Base-by-base conservation (phyloP, 2,329 filamentous ascomycete species). In the Beauveria caledonica region DNA sequence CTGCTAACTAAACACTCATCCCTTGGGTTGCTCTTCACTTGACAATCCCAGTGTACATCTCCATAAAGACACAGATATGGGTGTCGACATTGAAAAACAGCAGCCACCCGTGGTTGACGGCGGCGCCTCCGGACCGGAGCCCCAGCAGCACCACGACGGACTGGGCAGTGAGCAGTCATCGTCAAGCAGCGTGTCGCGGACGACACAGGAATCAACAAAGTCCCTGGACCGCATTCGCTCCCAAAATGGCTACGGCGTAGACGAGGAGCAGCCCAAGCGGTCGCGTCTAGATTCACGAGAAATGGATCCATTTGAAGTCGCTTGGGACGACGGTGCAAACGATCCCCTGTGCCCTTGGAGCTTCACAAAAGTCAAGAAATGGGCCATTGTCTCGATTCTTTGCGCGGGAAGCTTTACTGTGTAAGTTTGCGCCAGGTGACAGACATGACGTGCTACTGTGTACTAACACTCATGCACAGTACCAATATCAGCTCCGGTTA, bases 401-500 rank as follows among this genome's bases (percentile, higher is more conserved):
- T 86, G 86, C 10, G 71, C 81, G 60, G 88, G 87, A 8, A 89
- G 89, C 51, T 78, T 94, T 62, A 93, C 90, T 72, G 92, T 96
- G 88, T 92, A 81, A 80, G 89, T 86, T 8, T 3, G 5, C 11
- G 1, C 10, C 8, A 6, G 19, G 17, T 9, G 10, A 19, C n/a
- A 21, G 19, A 19, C 46, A 19, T 21, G 15, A 8, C 5, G 19
- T 10, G 21, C 40, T 5, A 46, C 13, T 56, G 21, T 27, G 6
- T 36, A 36, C 60, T 65, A 61, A 67, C 60, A 27, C 6, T 13
- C 11, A 21, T 15, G 56, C n/a, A 57, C 67, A 92, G 88, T 58
- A 96, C 92, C 9, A 91, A 87, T 70, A 85, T 89, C 1, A 92
- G 88, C 52, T 94, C 91, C n/a, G 85, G 96, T 67, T 96, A 97